Percentiles rank a stretch among this genome's conserved stretches.
These are phyloP conservation scores for Toxicodendron radicans DNA, from an alignment of 345 rosid species.

Conservation along the genomic window DNA sequence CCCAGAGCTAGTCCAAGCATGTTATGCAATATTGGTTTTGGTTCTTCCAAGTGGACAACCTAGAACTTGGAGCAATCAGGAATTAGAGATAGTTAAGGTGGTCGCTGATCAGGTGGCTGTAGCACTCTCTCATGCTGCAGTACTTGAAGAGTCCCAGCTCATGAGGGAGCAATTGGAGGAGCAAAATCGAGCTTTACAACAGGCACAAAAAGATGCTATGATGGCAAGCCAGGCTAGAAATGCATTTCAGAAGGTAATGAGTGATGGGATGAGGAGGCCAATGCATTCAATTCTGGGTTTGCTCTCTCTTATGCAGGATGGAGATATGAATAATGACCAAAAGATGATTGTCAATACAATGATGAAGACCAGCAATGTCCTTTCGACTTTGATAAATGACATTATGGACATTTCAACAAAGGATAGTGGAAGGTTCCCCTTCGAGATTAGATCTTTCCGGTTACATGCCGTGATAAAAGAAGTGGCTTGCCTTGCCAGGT, in stretches of 20 bases:
- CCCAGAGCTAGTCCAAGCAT: slow-evolving; percentile 64
- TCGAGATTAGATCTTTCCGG: slow-evolving; percentile 60
- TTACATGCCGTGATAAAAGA: slow-evolving; percentile 68
- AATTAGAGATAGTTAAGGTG: slow-evolving; percentile 83
- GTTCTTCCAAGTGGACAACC: slow-evolving; percentile 71
- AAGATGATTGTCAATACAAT: slow-evolving; percentile 66
- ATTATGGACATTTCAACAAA: slow-evolving; percentile 73
- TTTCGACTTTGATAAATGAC: slow-evolving; percentile 79
- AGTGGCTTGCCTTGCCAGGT: slow-evolving; percentile 78
- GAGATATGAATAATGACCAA: slow-evolving; percentile 57
- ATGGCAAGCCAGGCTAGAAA: slow-evolving; percentile 88
- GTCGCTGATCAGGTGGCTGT: slow-evolving; percentile 98
- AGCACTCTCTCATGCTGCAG: slow-evolving; percentile 94
- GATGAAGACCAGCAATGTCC: slow-evolving; percentile 73
- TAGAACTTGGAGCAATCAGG: slow-evolving; percentile 78
- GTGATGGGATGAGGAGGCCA: slow-evolving; percentile 90
- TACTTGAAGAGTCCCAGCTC: slow-evolving; percentile 90
- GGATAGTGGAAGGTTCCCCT: slow-evolving; percentile 59
- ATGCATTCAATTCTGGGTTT: slow-evolving; percentile 82
- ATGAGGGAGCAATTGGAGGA: slow-evolving; percentile 90
- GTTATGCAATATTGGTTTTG: slow-evolving; percentile 79
- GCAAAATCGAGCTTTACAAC: slow-evolving; percentile 82
- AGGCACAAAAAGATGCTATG: slow-evolving; percentile 65
- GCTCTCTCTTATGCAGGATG: slow-evolving; percentile 77
- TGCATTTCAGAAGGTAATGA: slow-evolving; percentile 85